Evolutionary conservation across 345 rosid genomes (phyloP).

Genomic region (Brassica incana): DNA sequence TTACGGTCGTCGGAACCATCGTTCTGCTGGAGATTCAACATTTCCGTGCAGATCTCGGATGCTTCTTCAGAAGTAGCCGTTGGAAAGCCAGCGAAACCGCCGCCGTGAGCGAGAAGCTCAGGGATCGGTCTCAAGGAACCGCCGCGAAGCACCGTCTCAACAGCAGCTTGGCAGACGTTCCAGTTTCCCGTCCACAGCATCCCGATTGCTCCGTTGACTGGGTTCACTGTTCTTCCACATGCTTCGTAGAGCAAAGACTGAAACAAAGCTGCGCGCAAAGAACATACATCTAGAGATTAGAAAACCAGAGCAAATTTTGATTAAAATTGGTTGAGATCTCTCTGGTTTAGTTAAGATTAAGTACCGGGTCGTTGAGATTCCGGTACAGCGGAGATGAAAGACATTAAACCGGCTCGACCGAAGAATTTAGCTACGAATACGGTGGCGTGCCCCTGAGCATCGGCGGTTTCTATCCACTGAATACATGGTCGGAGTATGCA

Average conservation of each 20-base stretch:
- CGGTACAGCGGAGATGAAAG: slow-evolving; percentile 93
- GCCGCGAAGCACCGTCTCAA: slow-evolving; percentile 84
- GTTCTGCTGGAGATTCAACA: slow-evolving; percentile 45
- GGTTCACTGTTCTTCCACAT: slow-evolving; percentile 93
- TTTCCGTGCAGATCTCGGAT: slow-evolving; percentile 65
- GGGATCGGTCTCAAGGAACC: slow-evolving; percentile 68
- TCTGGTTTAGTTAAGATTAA: neutral
- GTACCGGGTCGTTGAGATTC: slow-evolving; percentile 86
- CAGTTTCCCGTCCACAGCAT: slow-evolving; percentile 91
- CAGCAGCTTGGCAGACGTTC: slow-evolving; percentile 87
- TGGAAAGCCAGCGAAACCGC: slow-evolving; percentile 44
- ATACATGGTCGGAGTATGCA: slow-evolving; percentile 88
- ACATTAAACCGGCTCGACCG: slow-evolving; percentile 97
- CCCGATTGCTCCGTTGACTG: slow-evolving; percentile 95
- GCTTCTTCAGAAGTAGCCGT: slow-evolving; percentile 59
- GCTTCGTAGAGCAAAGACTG: slow-evolving; percentile 88
- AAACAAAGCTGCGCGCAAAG: slow-evolving; percentile 60
- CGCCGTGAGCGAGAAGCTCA: slow-evolving; percentile 46
- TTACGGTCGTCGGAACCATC: slow-evolving; percentile 33
- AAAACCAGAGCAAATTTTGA: neutral
- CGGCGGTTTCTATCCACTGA: slow-evolving; percentile 85
- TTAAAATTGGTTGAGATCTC: neutral
- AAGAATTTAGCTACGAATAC: slow-evolving; percentile 97
- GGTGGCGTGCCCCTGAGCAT: slow-evolving; percentile 96
- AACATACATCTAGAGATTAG: neutral